Evolutionary conservation across 164 flowering plant genomes (phyloP).

Genomic region (Hamamelis virginiana): DNA sequence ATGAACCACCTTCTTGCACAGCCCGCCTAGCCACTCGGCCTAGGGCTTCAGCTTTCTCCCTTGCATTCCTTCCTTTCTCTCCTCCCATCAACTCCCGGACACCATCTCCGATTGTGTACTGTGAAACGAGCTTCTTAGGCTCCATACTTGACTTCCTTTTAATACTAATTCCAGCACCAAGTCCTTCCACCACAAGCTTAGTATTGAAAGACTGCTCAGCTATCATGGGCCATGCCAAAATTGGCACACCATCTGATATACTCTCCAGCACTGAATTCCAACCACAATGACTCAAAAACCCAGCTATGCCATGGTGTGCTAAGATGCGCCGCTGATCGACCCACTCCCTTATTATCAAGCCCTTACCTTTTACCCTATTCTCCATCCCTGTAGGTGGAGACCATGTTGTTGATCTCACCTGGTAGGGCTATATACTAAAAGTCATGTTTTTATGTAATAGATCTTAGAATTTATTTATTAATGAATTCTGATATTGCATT

Average conservation of each 20-base stretch:
- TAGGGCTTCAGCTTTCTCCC: constrained; percentile 17
- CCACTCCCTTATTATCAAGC: constrained; percentile 7
- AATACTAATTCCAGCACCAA: background rate
- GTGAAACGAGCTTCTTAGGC: too few species aligned
- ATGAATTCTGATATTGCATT: too few species aligned
- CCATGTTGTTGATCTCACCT: too few species aligned
- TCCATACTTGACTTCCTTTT: too few species aligned
- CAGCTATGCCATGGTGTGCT: constrained; percentile 1
- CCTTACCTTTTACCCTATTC: constrained; percentile 5
- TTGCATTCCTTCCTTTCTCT: constrained; percentile 12
- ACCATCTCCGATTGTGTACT: constrained; percentile 12
- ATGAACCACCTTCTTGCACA: constrained; percentile 5
- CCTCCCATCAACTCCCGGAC: constrained; percentile 28
- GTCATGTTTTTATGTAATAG: too few species aligned
- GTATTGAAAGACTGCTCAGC: background rate
- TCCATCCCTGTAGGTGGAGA: constrained; percentile 4
- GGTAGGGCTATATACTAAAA: too few species aligned
- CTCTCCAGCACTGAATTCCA: constrained; percentile 5
- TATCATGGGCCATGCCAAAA: background rate
- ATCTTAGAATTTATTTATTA: too few species aligned
- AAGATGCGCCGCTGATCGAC: constrained; percentile 1
- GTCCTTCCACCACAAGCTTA: background rate
- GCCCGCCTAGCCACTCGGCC: constrained; percentile 16
- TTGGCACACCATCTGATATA: background rate
- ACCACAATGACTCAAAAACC: too few species aligned